phyloP scores from a whole-genome alignment of 2,329 filamentous ascomycete genomes.

The Penicillium rolfsii region DNA sequence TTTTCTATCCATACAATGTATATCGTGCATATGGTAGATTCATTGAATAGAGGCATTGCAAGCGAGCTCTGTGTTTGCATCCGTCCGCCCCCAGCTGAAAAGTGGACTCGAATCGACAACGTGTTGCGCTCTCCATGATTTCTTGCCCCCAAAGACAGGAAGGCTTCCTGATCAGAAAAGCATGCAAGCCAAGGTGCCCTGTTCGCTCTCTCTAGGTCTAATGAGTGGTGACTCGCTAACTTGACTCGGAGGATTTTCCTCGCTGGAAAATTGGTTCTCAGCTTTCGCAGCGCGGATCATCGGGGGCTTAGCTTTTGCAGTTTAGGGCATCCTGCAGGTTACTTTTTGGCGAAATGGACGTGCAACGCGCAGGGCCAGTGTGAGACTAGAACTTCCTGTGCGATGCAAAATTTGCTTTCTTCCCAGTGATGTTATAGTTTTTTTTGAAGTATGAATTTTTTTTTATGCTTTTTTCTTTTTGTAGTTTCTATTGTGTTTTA shows the following conservation, averaged over 20 bases:
- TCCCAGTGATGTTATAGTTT: not conserved
- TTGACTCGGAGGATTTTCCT: constrained; percentile 20
- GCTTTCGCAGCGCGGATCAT: constrained; percentile 35
- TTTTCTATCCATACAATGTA: not conserved
- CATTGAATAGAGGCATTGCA: not conserved
- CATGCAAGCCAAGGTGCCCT: constrained; percentile 1
- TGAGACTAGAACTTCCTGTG: constrained; percentile 24
- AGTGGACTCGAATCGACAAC: constrained; percentile 4
- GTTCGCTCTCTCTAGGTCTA: not conserved
- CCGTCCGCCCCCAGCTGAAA: constrained; percentile 9
- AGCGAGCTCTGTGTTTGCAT: not conserved
- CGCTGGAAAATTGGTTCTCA: constrained; percentile 25
- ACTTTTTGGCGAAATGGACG: constrained; percentile 28
- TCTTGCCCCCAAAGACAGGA: not conserved
- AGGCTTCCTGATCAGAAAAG: not conserved
- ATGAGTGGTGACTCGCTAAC: not conserved
- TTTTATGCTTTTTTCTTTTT: not conserved
- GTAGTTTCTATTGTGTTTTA: not conserved
- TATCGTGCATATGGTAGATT: not conserved
- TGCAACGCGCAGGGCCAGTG: constrained; percentile 25
- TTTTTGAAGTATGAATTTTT: not conserved
- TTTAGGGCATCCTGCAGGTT: constrained; percentile 32
- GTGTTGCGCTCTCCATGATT: constrained; percentile 8
- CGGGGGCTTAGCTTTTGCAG: constrained; percentile 40
- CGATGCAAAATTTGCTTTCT: constrained; percentile 14